These are phyloP conservation scores for Rhododendron williamsianum DNA, from an alignment of 148 eudicot species.

Conservation along the genomic window DNA sequence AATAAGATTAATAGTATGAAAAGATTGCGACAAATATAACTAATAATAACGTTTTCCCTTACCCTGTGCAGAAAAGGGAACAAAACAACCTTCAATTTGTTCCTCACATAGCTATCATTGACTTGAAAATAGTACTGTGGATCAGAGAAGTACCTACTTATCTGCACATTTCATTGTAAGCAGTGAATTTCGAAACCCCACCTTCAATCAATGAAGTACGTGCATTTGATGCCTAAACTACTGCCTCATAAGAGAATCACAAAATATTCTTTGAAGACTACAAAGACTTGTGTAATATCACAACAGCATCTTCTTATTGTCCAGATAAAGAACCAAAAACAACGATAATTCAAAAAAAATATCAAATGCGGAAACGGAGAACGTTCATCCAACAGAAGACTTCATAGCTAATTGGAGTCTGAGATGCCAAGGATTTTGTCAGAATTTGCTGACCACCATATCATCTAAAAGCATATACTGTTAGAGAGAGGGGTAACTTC, in stretches of 20 bases:
- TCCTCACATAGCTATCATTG: constrained; percentile 85
- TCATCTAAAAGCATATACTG: not conserved
- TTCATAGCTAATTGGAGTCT: not conserved
- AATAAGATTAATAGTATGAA: not conserved
- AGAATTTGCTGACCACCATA: not conserved
- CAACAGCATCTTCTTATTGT: not conserved
- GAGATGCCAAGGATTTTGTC: not conserved
- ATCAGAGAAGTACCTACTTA: constrained; percentile 79
- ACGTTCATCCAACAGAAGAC: not conserved
- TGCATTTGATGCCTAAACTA: not conserved
- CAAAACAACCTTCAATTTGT: constrained; percentile 85
- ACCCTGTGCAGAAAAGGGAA: constrained; percentile 91
- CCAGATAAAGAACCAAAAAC: not conserved
- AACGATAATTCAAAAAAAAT: not conserved
- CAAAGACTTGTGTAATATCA: no score
- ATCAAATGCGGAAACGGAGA: not conserved
- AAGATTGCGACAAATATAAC: not conserved
- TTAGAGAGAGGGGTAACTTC: not conserved
- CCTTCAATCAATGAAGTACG: not conserved
- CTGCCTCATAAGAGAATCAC: not conserved
- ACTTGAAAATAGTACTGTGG: constrained; percentile 97
- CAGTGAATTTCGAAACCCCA: not conserved
- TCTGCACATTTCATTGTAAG: constrained; percentile 31
- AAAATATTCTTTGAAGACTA: not conserved
- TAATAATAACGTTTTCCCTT: constrained; percentile 16